Conservation (phyloP, 2,329 filamentous ascomycete genomes). For the Fusarium ramigenum region DNA sequence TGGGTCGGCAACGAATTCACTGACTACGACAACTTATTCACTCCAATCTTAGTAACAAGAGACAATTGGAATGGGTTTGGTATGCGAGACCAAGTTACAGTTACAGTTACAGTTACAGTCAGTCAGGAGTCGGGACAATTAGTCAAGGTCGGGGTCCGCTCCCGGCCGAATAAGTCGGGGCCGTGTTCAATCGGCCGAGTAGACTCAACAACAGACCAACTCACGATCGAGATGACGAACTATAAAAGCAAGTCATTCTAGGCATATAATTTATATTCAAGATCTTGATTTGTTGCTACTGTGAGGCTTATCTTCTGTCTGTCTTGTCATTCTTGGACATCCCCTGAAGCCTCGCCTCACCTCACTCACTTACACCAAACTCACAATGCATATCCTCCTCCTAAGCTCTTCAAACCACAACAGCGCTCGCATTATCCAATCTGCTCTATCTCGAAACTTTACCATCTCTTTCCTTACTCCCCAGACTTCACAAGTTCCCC, state of each 20-base stretch:
- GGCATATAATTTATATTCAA: no score
- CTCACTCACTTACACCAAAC: slow-evolving; percentile 5
- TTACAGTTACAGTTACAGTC: no score
- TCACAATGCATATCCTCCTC: slow-evolving; percentile 51
- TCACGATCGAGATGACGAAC: not conserved
- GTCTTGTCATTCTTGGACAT: not conserved
- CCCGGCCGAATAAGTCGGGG: slow-evolving; percentile 34
- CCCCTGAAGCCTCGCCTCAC: not conserved
- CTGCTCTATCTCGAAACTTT: slow-evolving; percentile 52
- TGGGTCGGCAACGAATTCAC: not conserved
- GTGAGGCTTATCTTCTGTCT: no score
- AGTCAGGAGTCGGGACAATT: not conserved
- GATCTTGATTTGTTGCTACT: not conserved
- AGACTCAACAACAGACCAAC: not conserved
- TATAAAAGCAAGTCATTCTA: slow-evolving; percentile 14
- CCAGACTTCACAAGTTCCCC: not conserved
- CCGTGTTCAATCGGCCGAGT: slow-evolving; percentile 41
- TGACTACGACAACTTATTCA: not conserved
- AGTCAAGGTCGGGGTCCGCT: not conserved
- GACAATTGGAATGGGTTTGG: not conserved
- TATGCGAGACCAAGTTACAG: not conserved
- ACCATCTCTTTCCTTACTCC: slow-evolving; percentile 50
- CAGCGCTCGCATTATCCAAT: slow-evolving; percentile 53
- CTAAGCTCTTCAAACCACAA: slow-evolving; percentile 59
- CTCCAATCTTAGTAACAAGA: not conserved